Conservation (phyloP, 371 early-diverging fungal species). For the Mortierella sp. region DNA sequence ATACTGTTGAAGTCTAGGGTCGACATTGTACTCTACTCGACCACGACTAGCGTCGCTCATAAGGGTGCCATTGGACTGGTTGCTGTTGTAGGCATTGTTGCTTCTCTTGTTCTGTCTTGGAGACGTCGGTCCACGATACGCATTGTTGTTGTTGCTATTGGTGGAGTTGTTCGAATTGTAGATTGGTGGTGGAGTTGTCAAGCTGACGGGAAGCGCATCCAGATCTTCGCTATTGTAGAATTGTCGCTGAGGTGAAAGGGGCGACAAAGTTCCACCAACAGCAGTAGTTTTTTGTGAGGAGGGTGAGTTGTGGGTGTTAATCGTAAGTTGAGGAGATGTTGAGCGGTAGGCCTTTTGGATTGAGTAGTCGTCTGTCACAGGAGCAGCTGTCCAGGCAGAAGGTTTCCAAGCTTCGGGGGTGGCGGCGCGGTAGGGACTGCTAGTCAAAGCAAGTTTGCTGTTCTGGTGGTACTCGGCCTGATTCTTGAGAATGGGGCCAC, state of each 20-base stretch:
- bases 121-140: neutral
- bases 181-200: constrained; percentile 12
- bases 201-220: constrained; percentile 13
- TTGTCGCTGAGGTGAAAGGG: neutral
- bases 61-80: neutral
- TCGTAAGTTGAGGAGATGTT: constrained; percentile 14
- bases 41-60: constrained; percentile 28
- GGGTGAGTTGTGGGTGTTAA: constrained; percentile 10
- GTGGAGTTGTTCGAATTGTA: neutral
- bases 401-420: constrained; percentile 21
- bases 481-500: neutral
- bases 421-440: neutral
- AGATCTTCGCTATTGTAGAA: constrained; percentile 30
- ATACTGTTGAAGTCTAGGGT: neutral
- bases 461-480: neutral
- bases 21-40: constrained; percentile 7
- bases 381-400: neutral
- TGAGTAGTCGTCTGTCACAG: neutral
- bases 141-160: neutral
- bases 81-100: neutral
- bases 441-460: neutral
- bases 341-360: neutral
- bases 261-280: neutral
- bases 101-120: neutral
- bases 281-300: neutral